Evolutionary conservation across 345 rosid species (phyloP).

Genomic region (Cardamine occulta): DNA sequence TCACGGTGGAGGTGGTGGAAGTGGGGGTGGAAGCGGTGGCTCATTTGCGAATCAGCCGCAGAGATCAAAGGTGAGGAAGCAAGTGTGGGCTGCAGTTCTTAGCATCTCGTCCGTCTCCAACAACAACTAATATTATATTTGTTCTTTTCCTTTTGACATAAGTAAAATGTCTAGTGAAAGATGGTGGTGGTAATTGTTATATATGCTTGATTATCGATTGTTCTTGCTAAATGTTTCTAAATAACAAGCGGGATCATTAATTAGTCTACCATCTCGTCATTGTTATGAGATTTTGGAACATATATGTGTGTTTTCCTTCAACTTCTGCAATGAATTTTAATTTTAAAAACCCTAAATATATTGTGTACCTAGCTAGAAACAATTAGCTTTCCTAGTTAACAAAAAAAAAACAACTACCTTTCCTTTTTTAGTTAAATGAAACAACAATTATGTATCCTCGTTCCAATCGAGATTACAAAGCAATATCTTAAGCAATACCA

Average conservation of each 20-base stretch:
- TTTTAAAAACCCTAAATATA: not conserved
- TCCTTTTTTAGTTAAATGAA: too few relatives aligned
- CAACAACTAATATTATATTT: conserved; percentile 9
- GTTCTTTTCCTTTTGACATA: not conserved
- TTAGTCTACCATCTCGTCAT: conserved; percentile 18
- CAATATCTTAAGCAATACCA: not conserved
- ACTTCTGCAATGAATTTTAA: conserved; percentile 6
- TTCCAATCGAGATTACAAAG: not conserved
- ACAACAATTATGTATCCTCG: not conserved
- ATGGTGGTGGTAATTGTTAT: conserved; percentile 25
- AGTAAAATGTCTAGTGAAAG: conserved; percentile 3
- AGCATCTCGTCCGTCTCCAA: conserved; percentile 37
- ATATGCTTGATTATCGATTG: not conserved
- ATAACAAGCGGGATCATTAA: conserved; percentile 13
- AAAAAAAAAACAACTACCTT: not conserved
- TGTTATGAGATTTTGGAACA: conserved; percentile 1
- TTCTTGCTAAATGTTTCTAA: conserved; percentile 23
- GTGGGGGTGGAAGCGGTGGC: conserved; percentile 15
- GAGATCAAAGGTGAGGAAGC: conserved; percentile 39
- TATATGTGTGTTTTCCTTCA: not conserved
- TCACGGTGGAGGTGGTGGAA: not conserved
- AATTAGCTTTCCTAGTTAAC: not conserved
- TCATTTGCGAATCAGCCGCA: conserved; percentile 33
- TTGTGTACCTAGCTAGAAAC: not conserved
- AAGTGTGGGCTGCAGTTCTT: conserved; percentile 42